Base-by-base conservation (phyloP, 148 eudicot genomes). In the Oxyria digyna region DNA sequence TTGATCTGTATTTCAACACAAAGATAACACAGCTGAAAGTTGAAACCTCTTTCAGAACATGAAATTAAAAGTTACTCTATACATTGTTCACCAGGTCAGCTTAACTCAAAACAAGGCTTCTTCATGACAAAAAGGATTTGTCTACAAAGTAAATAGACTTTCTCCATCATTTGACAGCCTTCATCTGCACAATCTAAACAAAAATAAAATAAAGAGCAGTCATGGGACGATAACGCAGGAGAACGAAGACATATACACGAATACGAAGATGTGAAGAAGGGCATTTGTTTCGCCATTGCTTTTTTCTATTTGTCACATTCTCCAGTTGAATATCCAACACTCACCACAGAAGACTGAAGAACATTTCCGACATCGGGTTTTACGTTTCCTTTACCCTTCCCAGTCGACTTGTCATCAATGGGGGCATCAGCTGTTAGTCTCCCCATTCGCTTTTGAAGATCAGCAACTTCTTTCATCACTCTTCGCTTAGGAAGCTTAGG, bases 361-460 rank as follows among this genome's bases (percentile, higher is more conserved):
- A 14, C 63, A 64, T 33, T 65, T 66, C 69, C 66, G 29, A 8
- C 15, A 27, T 68, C 74, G 11, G 76, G 42, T 29, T 63, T 73
- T 45, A 71, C 4, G 46, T 71, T 43, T 32, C 55, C 76, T 50
- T 71, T 76, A 42, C 78, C 77, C 32, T 68, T 65, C 7, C 71
- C 76, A 27, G 45, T 35, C 41, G 62, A 69, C 62, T 82, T 79
- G 27, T 69, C 74, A 7, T 76, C 80, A 10, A 71, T 71, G 11
- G 76, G 67, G 38, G 42, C 73, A 17, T 76, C 82, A 26, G 85
- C 85, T 49, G 85, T 74, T 42, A 82, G 80, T 74, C 80, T 79
- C 63, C 80, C 80, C 85, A 79, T 79, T 69, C 71, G 72, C 42
- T 77, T 82, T 62, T 82, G 80, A 63, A 82, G 70, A 68, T 82